These are phyloP conservation scores for Boletellus emodensis DNA, from an alignment of 768 basidiomycete species.

Conservation along the genomic window DNA sequence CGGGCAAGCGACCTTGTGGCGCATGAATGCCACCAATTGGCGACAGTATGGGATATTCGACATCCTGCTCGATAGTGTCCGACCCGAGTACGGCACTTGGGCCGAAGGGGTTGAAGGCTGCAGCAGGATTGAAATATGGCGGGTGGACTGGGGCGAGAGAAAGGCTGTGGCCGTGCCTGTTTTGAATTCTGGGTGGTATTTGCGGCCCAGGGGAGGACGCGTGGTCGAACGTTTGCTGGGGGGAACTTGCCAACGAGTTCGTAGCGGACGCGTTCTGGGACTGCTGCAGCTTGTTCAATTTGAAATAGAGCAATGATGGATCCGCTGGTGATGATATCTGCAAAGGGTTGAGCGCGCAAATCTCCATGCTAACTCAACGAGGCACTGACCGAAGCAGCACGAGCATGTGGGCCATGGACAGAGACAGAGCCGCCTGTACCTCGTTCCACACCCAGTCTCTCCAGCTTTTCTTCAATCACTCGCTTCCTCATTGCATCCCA, in stretches of 20 bases:
- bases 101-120: slow-evolving; percentile 64
- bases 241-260: slow-evolving; percentile 60
- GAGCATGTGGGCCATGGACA: slow-evolving; percentile 71
- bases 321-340: slow-evolving; percentile 92
- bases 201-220: slow-evolving; percentile 49
- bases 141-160: slow-evolving; percentile 52
- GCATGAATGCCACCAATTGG: slow-evolving; percentile 40
- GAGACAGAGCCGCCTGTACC: slow-evolving; percentile 49
- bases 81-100: slow-evolving; percentile 52
- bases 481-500: slow-evolving; percentile 72
- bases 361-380: slow-evolving; percentile 19
- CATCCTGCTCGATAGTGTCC: slow-evolving; percentile 38
- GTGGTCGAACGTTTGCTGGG: slow-evolving; percentile 53
- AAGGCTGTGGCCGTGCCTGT: slow-evolving; percentile 68
- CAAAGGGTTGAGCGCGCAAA: slow-evolving; percentile 3
- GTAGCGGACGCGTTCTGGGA: slow-evolving; percentile 51
- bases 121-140: slow-evolving; percentile 34
- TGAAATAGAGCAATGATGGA: slow-evolving; percentile 75
- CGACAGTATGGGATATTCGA: slow-evolving; percentile 21
- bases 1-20: slow-evolving; percentile 53
- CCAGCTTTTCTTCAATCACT: slow-evolving; percentile 77
- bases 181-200: slow-evolving; percentile 39
- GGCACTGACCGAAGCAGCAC: slow-evolving; percentile 74
- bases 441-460: slow-evolving; percentile 74
- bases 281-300: slow-evolving; percentile 80